Evolutionary conservation across 805 yeast genomes (phyloP).

Genomic region (Candida tallmaniae): DNA sequence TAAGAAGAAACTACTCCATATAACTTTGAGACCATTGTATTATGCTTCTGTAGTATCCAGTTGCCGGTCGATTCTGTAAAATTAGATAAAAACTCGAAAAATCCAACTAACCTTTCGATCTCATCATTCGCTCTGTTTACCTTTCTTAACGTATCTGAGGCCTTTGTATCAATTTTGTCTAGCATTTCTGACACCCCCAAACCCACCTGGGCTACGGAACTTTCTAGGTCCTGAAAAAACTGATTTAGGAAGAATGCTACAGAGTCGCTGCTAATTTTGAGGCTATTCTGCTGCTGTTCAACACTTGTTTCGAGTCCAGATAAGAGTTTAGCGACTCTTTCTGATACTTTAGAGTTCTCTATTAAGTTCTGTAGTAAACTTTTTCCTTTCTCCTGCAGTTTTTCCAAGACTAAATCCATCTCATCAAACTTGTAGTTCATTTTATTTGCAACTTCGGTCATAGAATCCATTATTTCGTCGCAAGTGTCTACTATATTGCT

Average conservation of each 20-base stretch:
- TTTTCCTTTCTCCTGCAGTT: not conserved
- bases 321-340: constrained; percentile 3
- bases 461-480: constrained; percentile 3
- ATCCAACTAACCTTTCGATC: not conserved
- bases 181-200: constrained; percentile 4
- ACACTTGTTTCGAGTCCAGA: constrained; percentile 3
- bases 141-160: constrained; percentile 6
- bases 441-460: constrained; percentile 1
- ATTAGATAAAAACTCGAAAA: no score
- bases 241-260: constrained; percentile 5
- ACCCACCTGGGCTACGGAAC: constrained; percentile 6
- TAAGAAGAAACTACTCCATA: no score
- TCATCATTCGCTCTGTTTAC: constrained; percentile 7
- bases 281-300: not conserved
- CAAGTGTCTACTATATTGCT: constrained; percentile 3
- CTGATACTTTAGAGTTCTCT: constrained; percentile 5
- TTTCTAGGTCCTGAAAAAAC: constrained; percentile 5
- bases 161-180: constrained; percentile 9
- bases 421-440: constrained; percentile 5
- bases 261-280: not conserved
- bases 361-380: constrained; percentile 1
- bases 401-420: constrained; percentile 3
- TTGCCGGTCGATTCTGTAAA: no score
- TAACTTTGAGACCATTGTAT: no score
- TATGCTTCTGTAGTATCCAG: no score